These are phyloP conservation scores for Penicillium pancosmium DNA, from an alignment of 495 filamentous ascomycete species.

Conservation along the genomic window DNA sequence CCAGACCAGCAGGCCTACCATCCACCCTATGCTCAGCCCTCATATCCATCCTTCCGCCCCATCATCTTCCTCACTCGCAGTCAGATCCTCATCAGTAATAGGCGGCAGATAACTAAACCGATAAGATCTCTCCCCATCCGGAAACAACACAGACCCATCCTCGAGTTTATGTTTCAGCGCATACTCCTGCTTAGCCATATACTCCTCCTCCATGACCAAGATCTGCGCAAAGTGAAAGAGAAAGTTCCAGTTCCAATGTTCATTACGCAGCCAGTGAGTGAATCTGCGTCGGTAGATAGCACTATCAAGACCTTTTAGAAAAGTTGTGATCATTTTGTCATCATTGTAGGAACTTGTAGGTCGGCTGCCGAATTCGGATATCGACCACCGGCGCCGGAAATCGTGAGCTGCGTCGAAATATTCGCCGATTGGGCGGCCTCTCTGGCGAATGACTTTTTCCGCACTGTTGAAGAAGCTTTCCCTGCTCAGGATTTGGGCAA, in stretches of 20 bases:
- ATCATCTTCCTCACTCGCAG: conserved; percentile 10
- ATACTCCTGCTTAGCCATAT: conserved; percentile 22
- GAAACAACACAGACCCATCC: conserved; percentile 19
- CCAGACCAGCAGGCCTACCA: neutral
- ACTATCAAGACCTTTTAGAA: conserved; percentile 17
- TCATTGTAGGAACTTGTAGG: neutral
- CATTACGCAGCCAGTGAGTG: conserved; percentile 15
- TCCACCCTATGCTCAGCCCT: neutral
- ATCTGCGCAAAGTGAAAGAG: conserved; percentile 13
- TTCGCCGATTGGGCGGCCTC: conserved; percentile 9
- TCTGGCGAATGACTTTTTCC: conserved; percentile 12
- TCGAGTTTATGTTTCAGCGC: conserved; percentile 14
- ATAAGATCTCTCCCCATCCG: conserved; percentile 12
- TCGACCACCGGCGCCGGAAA: conserved; percentile 3
- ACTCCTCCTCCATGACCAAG: conserved; percentile 16
- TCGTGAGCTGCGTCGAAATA: conserved; percentile 16
- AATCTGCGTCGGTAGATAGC: conserved; percentile 18
- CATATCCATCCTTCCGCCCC: neutral
- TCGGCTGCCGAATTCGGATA: too few relatives aligned
- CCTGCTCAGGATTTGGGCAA: neutral
- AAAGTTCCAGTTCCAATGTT: conserved; percentile 15
- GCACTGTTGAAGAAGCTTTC: neutral
- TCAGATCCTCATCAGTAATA: conserved; percentile 23
- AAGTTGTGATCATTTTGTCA: neutral
- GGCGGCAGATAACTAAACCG: conserved; percentile 14